Conservation (phyloP, 2,329 filamentous ascomycete genomes). For the Pseudocercospora fuligena region DNA sequence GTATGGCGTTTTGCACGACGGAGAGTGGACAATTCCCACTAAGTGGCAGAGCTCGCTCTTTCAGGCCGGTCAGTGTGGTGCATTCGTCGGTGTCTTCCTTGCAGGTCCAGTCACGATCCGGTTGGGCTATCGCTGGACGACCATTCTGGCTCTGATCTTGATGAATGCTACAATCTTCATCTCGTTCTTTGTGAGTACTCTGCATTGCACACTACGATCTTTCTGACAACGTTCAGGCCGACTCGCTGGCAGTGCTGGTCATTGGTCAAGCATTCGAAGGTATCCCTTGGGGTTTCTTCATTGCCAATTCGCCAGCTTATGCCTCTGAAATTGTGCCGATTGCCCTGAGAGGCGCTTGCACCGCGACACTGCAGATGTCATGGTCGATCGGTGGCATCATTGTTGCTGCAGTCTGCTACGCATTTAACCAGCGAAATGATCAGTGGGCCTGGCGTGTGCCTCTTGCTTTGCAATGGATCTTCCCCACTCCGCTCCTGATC, state of each 20-base stretch:
- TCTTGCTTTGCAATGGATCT: slow-evolving; percentile 56
- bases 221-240: slow-evolving; percentile 36
- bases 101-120: slow-evolving; percentile 62
- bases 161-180: slow-evolving; percentile 64
- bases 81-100: slow-evolving; percentile 61
- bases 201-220: background rate
- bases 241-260: slow-evolving; percentile 51
- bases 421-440: slow-evolving; percentile 50
- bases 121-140: slow-evolving; percentile 63
- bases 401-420: slow-evolving; percentile 54
- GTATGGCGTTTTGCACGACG: slow-evolving; percentile 49
- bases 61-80: slow-evolving; percentile 59
- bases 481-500: slow-evolving; percentile 44
- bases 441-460: slow-evolving; percentile 53
- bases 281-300: slow-evolving; percentile 67
- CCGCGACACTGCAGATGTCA: slow-evolving; percentile 66
- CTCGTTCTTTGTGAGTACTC: slow-evolving; percentile 54
- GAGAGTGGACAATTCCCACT: slow-evolving; percentile 49
- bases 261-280: slow-evolving; percentile 62
- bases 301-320: slow-evolving; percentile 66
- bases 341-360: slow-evolving; percentile 58
- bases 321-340: slow-evolving; percentile 63
- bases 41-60: slow-evolving; percentile 63
- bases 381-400: slow-evolving; percentile 65
- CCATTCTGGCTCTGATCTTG: slow-evolving; percentile 56